phyloP scores from a whole-genome alignment of 2,329 filamentous ascomycete genomes.

The Aspergillus brasiliensis region DNA sequence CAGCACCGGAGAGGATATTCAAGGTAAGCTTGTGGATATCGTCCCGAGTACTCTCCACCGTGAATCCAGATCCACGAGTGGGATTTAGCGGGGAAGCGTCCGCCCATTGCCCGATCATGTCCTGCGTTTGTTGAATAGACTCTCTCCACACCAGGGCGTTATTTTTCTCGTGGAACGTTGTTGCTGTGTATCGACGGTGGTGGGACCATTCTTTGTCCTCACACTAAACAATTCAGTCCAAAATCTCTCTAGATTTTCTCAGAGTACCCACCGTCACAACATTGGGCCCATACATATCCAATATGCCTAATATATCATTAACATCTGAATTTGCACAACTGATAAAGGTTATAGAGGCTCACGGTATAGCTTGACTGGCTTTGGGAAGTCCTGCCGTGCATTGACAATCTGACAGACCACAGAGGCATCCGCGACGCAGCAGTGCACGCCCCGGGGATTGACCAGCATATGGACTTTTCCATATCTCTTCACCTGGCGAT shows the following conservation, averaged over 20 bases:
- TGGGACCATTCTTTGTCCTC: constrained; percentile 45
- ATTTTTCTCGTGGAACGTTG: constrained; percentile 49
- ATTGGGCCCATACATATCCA: constrained; percentile 37
- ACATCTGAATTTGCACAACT: background rate
- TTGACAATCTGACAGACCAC: constrained; percentile 20
- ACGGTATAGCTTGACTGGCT: constrained; percentile 15
- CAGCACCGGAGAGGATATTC: constrained; percentile 42
- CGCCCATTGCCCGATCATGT: constrained; percentile 34
- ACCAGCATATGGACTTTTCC: constrained; percentile 19
- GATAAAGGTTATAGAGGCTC: background rate
- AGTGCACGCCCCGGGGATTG: constrained; percentile 11
- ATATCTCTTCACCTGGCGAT: constrained; percentile 15
- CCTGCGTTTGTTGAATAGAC: constrained; percentile 32
- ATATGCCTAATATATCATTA: constrained; percentile 19
- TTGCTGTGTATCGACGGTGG: constrained; percentile 46
- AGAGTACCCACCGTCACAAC: constrained; percentile 30
- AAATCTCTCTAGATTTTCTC: background rate
- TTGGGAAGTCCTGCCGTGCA: constrained; percentile 16
- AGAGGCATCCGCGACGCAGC: constrained; percentile 21
- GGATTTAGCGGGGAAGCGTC: background rate
- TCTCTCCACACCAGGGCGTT: constrained; percentile 45
- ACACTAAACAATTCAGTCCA: constrained; percentile 15
- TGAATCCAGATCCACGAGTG: background rate
- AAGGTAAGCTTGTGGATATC: constrained; percentile 40
- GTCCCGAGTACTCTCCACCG: constrained; percentile 25